Evolutionary conservation across 2,329 filamentous ascomycete species (phyloP).

Genomic region (Ophiostoma ulmi): DNA sequence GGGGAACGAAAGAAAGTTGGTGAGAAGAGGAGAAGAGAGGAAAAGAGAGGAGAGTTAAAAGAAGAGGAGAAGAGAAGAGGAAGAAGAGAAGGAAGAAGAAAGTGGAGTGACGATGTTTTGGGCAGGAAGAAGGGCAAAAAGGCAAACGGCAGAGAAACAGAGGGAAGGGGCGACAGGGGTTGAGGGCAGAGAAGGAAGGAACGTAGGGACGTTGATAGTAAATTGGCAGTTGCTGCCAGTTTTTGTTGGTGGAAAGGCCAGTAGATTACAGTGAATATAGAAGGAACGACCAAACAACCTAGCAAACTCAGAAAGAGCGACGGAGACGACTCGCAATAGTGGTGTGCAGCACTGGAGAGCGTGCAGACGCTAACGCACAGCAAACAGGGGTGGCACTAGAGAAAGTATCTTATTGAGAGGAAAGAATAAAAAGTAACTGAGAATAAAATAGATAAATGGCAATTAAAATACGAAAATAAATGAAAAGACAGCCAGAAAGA

Average conservation of each 20-base stretch:
- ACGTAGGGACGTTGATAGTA: not conserved
- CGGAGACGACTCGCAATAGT: conserved; percentile 6
- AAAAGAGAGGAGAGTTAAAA: too few relatives aligned
- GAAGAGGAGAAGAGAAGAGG: not conserved
- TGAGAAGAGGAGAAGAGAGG: conserved; percentile 5
- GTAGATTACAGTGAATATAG: not conserved
- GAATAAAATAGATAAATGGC: not conserved
- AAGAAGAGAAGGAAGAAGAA: too few relatives aligned
- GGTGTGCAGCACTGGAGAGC: conserved; percentile 1
- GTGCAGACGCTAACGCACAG: not conserved
- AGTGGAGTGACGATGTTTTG: conserved; percentile 11
- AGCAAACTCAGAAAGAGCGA: not conserved
- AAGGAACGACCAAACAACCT: not conserved
- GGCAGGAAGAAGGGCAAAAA: conserved; percentile 6
- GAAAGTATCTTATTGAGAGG: not conserved
- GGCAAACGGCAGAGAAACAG: not conserved
- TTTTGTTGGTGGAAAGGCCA: not conserved
- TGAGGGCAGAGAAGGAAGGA: not conserved
- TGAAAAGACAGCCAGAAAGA: not conserved
- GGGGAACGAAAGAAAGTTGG: conserved; percentile 10
- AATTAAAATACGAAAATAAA: not conserved
- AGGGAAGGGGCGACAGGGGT: conserved; percentile 14
- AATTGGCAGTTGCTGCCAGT: not conserved
- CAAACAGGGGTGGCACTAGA: not conserved
- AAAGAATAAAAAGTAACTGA: not conserved